These are phyloP conservation scores for Colletotrichum horii DNA, from an alignment of 2,329 filamentous ascomycete genomes.

Conservation along the genomic window DNA sequence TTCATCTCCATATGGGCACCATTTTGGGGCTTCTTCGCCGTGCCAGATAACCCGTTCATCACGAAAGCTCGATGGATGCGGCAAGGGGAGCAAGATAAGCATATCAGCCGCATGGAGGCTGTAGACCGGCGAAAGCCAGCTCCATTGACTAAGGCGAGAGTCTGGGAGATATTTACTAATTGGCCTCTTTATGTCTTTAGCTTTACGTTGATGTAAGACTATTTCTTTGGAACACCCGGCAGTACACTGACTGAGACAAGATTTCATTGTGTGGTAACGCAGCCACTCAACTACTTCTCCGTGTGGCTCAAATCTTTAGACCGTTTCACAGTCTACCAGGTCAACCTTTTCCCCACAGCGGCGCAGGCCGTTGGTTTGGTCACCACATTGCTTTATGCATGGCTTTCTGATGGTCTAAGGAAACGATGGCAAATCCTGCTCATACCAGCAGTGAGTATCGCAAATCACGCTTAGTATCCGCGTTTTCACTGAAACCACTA, in stretches of 20 bases:
- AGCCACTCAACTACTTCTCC: background rate
- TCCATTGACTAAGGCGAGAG: background rate
- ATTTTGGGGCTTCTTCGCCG: background rate
- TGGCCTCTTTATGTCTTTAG: background rate
- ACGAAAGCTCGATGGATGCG: background rate
- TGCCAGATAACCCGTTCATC: background rate
- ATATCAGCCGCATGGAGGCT: background rate
- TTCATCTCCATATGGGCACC: background rate
- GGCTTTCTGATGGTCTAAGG: background rate
- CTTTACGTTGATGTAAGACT: background rate
- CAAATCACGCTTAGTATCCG: background rate
- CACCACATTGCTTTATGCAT: background rate
- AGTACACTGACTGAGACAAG: background rate
- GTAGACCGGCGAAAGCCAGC: background rate
- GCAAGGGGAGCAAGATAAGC: background rate
- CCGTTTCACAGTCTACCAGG: background rate
- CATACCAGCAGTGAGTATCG: background rate
- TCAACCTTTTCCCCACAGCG: background rate
- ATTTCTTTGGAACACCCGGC: background rate
- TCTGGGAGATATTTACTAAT: background rate
- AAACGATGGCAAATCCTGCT: background rate
- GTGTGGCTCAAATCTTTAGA: background rate
- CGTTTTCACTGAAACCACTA: background rate
- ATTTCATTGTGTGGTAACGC: background rate
- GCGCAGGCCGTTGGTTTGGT: background rate